Evolutionary conservation across 352 stramenopile genomes (phyloP), one percentile per base, ranked within the genome.

Genomic region (Phytopythium ostracodes): DNA sequence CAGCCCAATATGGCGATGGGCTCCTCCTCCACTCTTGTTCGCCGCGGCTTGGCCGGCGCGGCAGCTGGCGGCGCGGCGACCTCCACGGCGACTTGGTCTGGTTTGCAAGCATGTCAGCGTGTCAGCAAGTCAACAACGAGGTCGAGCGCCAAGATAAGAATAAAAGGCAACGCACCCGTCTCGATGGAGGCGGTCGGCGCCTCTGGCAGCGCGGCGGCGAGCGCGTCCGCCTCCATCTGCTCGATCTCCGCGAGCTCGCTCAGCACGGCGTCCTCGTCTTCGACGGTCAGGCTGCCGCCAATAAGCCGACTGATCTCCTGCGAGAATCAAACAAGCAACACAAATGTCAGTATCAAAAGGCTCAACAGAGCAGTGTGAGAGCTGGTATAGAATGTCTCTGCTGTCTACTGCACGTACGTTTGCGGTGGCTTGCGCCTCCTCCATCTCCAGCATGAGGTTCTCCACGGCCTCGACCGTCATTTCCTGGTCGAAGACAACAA

Each of bases 251-350:
- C 86, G 22, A 96, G 74, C 56, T 96, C 88, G 40, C 71, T 83
- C 25, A 96, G 76, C 50, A 96, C 84, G 33, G 79, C 85, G 55
- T 95, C 85, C 70, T 96, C 89, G 68, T 94, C 88, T 63, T 93
- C 79, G 40, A 91, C 72, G 6, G 81, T 92, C 60, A 96, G 68
- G 35, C 60, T 91, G 60, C 81, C 75, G 33, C 79, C 82, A 40
- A 96, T 88, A 43, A 96, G 70, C 40, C 80, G 71, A 51, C 88
- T 92, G 64, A 96, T 96, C 79, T 96, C 85, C 82, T 94, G 57
- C 35, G 35, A n/a, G 12, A 20, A 38, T 40, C 43, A 9, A 66
- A 36, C 15, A 10, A 27, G 43, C 27, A 55, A 33, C 4, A 56
- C 17, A 52, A n/a, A 0, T 8, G 51, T 57, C 33, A 57, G 51